A percentile compares a stretch with the other conserved stretches of the same genome.
Evolutionary conservation across 2,329 filamentous ascomycete species (phyloP).

Genomic region (Pseudopyricularia cyperi): DNA sequence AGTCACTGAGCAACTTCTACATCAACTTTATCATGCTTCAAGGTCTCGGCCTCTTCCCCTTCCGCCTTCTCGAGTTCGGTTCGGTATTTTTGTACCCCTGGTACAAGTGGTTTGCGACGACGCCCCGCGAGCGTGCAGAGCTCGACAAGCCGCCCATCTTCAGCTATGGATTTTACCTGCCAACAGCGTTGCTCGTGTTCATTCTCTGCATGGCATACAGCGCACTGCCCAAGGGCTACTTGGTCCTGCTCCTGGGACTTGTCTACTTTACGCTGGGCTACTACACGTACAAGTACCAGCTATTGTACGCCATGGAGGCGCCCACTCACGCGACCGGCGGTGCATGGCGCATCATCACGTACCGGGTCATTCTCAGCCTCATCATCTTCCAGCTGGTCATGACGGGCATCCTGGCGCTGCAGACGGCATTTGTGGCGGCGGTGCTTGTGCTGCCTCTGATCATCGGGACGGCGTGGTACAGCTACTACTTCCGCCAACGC

Average conservation of each 20-base stretch:
- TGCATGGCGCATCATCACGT: conserved; percentile 94
- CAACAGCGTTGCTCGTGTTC: conserved; percentile 82
- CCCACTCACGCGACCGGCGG: conserved; percentile 85
- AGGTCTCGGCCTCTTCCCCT: conserved; percentile 83
- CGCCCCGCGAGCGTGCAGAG: conserved; percentile 78
- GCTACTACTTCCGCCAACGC: conserved; percentile 63
- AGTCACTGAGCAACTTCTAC: conserved; percentile 70
- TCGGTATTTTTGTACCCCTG: conserved; percentile 75
- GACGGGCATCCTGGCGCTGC: conserved; percentile 70
- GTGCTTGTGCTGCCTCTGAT: conserved; percentile 64
- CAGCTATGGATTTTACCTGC: conserved; percentile 91
- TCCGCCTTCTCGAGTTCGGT: conserved; percentile 82
- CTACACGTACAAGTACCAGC: conserved; percentile 92
- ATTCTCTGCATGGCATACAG: conserved; percentile 95
- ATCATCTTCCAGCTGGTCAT: conserved; percentile 86
- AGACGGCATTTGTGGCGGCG: conserved; percentile 60
- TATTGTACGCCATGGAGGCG: conserved; percentile 97
- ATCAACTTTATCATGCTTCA: conserved; percentile 90
- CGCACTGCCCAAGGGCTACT: conserved; percentile 65
- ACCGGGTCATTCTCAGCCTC: conserved; percentile 74
- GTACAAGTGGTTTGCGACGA: conserved; percentile 64
- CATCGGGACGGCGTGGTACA: conserved; percentile 76
- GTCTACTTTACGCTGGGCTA: conserved; percentile 75
- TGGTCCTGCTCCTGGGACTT: conserved; percentile 70
- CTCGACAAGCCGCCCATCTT: conserved; percentile 74